phyloP scores from a whole-genome alignment of 73 alveolate genomes.

The Paramecium biaurelia region DNA sequence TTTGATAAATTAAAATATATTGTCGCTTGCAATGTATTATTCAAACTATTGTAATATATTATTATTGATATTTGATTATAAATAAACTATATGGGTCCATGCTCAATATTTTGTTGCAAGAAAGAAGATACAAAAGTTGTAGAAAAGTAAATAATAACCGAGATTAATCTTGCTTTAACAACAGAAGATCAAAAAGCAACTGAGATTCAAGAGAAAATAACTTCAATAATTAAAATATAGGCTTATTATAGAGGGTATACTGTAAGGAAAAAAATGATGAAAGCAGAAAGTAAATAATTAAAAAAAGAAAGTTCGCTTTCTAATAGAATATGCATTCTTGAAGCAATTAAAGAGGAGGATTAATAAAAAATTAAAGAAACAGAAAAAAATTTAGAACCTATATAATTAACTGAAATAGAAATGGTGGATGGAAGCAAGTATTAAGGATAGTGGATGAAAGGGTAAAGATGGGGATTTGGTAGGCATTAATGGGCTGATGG shows the following conservation, averaged over 20 bases:
- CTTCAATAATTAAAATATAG: not conserved
- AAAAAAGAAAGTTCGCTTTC: not conserved
- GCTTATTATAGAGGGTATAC: not conserved
- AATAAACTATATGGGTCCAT: not conserved
- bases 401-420: not conserved
- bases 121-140: not conserved
- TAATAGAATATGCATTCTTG: not conserved
- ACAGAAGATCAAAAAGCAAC: not conserved
- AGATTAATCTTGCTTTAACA: not conserved
- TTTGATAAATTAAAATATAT: not conserved
- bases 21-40: not conserved
- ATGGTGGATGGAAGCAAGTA: constrained; percentile 63
- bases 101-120: not conserved
- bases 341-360: not conserved
- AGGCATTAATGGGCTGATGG: constrained; percentile 55
- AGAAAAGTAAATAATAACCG: not conserved
- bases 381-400: not conserved
- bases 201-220: not conserved
- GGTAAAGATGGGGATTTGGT: constrained; percentile 60
- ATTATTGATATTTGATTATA: not conserved
- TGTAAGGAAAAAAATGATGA: not conserved
- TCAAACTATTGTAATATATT: not conserved
- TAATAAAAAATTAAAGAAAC: not conserved
- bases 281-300: not conserved
- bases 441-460: constrained; percentile 63